Evolutionary conservation across 2,329 filamentous ascomycete genomes (phyloP), one percentile per base, ranked within the genome.

Genomic region (Aspergillus persii): DNA sequence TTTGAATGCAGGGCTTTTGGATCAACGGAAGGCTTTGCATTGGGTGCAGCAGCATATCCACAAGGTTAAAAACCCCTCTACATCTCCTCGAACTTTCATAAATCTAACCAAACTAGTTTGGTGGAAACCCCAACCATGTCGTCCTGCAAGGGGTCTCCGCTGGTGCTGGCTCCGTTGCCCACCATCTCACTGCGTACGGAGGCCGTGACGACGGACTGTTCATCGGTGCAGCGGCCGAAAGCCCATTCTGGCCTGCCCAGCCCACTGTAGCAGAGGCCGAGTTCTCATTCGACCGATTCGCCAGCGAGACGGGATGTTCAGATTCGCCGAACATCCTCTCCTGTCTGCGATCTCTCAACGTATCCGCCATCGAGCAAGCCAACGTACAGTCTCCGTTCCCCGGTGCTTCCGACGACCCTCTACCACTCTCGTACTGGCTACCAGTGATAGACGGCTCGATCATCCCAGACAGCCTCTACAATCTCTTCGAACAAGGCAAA

Each of bases 1-100:
- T 52, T 76, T 89, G 8, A 90, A 90, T 66, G 84, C 76, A 2
- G 88, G 88, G 0, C 71, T 90, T 7, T 76, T 88, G 2, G 87
- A 90, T 65, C 86, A 89, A 72, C 78, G 85, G 18, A 79, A 83
- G 29, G 76, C 83, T 2, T 70, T 90, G 50, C 69, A 82, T 53
- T 90, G 88, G 88, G 81, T 89, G 0, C 79, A 85, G 66, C 74
- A 80, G 39, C 76, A 90, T 60, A 88, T 90, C 47, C 59, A 59
- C 4, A 59, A 66, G 26, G 63, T 65, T n/a, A n/a, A 62, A 11
- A 50, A 12, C 12, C 15, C 7, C 36, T 41, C 11, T 41, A 15
- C 12, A 41, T 15, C 15, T 2, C 12, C 15, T 6, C 4, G 4
- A 41, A 6, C 36, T n/a, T 8, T 27, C 12, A 15, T n/a, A 9